These are phyloP conservation scores for Trametes polyzona DNA, from an alignment of 1,284 basidiomycete genomes.

Conservation along the genomic window DNA sequence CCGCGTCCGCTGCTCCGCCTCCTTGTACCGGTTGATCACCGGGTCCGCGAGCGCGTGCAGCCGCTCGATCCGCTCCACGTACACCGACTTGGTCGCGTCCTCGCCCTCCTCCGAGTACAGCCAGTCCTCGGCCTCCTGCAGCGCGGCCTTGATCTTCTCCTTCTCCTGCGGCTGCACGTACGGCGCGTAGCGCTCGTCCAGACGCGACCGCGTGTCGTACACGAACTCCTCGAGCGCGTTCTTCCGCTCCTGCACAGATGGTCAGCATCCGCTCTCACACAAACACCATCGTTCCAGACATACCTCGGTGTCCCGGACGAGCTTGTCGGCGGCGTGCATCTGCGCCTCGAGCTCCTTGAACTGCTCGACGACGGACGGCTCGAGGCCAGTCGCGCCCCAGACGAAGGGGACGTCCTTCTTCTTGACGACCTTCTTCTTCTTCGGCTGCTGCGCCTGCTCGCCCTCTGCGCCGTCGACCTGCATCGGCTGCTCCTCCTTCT, in stretches of 20 bases:
- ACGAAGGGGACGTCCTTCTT: constrained; percentile 84
- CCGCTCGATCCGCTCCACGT: constrained; percentile 72
- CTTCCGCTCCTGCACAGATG: constrained; percentile 76
- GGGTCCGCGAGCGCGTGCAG: constrained; percentile 87
- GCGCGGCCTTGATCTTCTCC: constrained; percentile 66
- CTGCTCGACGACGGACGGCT: constrained; percentile 63
- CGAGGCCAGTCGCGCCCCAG: constrained; percentile 64
- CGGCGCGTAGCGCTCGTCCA: constrained; percentile 82
- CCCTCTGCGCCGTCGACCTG: constrained; percentile 60
- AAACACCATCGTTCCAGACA: too few relatives aligned
- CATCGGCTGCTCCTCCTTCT: constrained; percentile 76
- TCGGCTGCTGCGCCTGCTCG: constrained; percentile 57
- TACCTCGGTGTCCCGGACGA: constrained; percentile 94
- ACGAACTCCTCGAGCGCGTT: constrained; percentile 98
- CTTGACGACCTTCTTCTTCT: constrained; percentile 82
- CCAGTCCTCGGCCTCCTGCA: constrained; percentile 90
- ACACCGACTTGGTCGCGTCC: constrained; percentile 83
- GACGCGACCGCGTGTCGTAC: constrained; percentile 90
- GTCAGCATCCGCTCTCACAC: not conserved
- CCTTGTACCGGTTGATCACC: constrained; percentile 79
- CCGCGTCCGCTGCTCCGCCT: constrained; percentile 78
- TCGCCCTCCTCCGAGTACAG: constrained; percentile 95
- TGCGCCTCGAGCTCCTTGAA: constrained; percentile 81
- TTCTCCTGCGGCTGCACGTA: constrained; percentile 81
- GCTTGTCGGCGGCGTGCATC: constrained; percentile 90